These are phyloP conservation scores for Trametes sp. DNA, from an alignment of 1,284 basidiomycete species.

Conservation along the genomic window DNA sequence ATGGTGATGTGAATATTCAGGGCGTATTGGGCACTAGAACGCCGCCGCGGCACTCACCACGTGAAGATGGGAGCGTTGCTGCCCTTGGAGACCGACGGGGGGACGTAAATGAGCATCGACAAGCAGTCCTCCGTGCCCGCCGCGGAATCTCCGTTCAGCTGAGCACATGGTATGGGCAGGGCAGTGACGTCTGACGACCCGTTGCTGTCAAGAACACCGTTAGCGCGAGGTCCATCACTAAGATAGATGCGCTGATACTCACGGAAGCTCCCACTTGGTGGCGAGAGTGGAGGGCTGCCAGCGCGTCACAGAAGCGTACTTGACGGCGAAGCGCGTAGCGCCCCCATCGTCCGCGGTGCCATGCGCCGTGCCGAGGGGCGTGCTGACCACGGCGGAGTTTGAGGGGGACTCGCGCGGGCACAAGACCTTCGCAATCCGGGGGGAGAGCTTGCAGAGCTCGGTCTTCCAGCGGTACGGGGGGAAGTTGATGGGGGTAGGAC, in stretches of 20 bases:
- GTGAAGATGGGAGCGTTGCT: slow-evolving; percentile 63
- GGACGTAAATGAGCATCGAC: slow-evolving; percentile 78
- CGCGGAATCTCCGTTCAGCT: slow-evolving; percentile 56
- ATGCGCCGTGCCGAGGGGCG: slow-evolving; percentile 61
- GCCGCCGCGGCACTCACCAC: slow-evolving; percentile 55
- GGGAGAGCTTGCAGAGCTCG: slow-evolving; percentile 54
- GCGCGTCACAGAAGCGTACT: slow-evolving; percentile 67
- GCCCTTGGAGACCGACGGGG: slow-evolving; percentile 45
- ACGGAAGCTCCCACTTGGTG: slow-evolving; percentile 69
- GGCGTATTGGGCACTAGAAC: neutral
- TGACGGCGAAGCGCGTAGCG: slow-evolving; percentile 65
- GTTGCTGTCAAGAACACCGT: slow-evolving; percentile 47
- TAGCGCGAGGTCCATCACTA: slow-evolving; percentile 7
- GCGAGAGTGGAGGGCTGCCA: slow-evolving; percentile 65
- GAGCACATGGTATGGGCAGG: slow-evolving; percentile 77
- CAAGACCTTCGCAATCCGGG: slow-evolving; percentile 47
- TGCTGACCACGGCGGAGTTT: slow-evolving; percentile 46
- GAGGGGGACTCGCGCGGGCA: slow-evolving; percentile 48
- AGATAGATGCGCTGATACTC: slow-evolving; percentile 35
- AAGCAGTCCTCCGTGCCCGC: slow-evolving; percentile 79
- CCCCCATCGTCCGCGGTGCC: slow-evolving; percentile 58
- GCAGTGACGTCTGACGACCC: slow-evolving; percentile 57
- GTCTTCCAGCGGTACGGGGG: slow-evolving; percentile 39
- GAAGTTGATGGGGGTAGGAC: slow-evolving; percentile 41
- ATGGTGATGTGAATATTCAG: too few relatives aligned